Conservation (phyloP, 2,329 filamentous ascomycete genomes). For the Colletotrichum sp. region DNA sequence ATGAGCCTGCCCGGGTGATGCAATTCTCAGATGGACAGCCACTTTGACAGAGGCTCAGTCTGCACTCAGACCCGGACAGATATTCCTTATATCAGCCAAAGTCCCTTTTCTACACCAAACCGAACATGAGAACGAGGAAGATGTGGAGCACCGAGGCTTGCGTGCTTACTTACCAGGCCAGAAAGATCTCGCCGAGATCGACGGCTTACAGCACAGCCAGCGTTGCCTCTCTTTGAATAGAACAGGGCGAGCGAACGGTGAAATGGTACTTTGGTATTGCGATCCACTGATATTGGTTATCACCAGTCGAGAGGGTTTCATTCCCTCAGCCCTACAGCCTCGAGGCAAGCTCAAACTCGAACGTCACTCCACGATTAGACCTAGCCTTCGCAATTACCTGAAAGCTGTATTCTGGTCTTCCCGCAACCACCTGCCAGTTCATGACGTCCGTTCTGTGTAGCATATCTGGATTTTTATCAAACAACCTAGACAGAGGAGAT, state of each 20-base stretch:
- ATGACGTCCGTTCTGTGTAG: accelerated
- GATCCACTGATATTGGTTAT: background rate
- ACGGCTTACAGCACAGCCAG: background rate
- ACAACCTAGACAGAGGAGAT: background rate
- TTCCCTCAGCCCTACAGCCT: background rate
- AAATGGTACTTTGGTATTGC: background rate
- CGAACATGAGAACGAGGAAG: background rate
- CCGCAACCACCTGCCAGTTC: background rate
- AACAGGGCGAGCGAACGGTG: background rate
- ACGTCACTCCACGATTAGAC: background rate
- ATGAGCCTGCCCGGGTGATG: background rate
- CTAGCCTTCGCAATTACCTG: background rate
- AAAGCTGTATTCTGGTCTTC: background rate
- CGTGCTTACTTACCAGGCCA: background rate
- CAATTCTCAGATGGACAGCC: background rate
- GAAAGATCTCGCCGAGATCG: background rate
- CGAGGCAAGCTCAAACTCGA: background rate
- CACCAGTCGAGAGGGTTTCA: background rate
- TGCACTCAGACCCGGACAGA: accelerated
- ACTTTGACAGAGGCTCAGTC: background rate
- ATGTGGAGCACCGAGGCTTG: background rate
- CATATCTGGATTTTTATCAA: background rate
- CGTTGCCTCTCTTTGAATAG: background rate
- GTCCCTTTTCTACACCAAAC: background rate
- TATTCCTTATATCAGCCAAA: background rate